Evolutionary conservation across 768 basidiomycete species (phyloP).

Genomic region (Hericium rajendrae): DNA sequence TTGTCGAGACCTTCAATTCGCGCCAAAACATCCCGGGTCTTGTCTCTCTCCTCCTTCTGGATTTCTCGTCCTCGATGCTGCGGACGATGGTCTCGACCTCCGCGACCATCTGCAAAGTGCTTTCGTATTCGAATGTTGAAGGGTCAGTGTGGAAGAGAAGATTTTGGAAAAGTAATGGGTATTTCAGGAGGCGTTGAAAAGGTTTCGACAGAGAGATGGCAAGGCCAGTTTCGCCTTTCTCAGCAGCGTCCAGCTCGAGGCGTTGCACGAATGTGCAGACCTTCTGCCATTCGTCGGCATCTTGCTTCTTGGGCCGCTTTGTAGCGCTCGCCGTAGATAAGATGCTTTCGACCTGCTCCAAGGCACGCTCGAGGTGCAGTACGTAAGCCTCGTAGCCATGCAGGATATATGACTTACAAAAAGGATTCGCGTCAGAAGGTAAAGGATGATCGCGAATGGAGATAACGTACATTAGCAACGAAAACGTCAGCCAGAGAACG

Average conservation of each 20-base stretch:
- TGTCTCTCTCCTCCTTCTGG: slow-evolving; percentile 90
- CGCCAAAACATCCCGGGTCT: slow-evolving; percentile 90
- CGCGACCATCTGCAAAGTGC: slow-evolving; percentile 91
- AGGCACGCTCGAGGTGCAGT: slow-evolving; percentile 84
- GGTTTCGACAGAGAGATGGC: slow-evolving; percentile 95
- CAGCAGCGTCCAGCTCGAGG: slow-evolving; percentile 70
- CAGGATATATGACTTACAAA: slow-evolving; percentile 76
- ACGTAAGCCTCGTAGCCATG: slow-evolving; percentile 92
- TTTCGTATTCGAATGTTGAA: slow-evolving; percentile 94
- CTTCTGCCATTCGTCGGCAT: slow-evolving; percentile 68
- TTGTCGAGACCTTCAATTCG: slow-evolving; percentile 95
- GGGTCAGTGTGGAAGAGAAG: slow-evolving; percentile 95
- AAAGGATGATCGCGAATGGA: slow-evolving; percentile 2
- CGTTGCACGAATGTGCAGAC: slow-evolving; percentile 65
- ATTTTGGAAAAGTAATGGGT: slow-evolving; percentile 96
- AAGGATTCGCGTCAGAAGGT: slow-evolving; percentile 10
- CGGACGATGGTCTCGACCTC: slow-evolving; percentile 95
- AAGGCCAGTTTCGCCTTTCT: slow-evolving; percentile 88
- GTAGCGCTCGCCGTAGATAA: slow-evolving; percentile 49
- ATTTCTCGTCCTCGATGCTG: slow-evolving; percentile 98
- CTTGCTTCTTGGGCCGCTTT: slow-evolving; percentile 78
- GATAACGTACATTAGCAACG: slow-evolving; percentile 69
- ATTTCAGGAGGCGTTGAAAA: slow-evolving; percentile 93
- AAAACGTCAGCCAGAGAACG: slow-evolving; percentile 94
- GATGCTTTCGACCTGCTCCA: slow-evolving; percentile 79